phyloP scores from a whole-genome alignment of 1,284 basidiomycete species.

The Apiotrichum mycotoxinovorans region DNA sequence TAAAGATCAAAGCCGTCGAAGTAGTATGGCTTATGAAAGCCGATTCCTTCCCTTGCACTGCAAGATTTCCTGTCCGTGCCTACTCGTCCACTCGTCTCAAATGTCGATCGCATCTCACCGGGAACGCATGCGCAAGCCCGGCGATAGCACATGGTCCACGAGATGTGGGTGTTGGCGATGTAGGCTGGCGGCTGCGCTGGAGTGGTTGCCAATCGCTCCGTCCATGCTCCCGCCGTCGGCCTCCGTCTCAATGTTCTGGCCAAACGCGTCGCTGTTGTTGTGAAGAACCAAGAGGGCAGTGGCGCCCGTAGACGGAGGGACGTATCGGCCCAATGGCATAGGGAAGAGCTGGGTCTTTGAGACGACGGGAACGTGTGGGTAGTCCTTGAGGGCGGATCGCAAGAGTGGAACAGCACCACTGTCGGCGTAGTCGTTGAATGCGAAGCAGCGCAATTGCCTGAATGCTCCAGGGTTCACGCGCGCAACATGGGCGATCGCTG shows the following conservation, averaged over 20 bases:
- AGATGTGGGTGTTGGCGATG: conserved; percentile 7
- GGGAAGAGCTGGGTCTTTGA: conserved; percentile 20
- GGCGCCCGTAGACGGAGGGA: neutral
- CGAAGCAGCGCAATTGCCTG: conserved; percentile 3
- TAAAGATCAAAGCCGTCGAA: no score
- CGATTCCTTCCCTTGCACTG: no score
- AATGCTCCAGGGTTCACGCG: neutral
- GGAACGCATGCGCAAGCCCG: neutral
- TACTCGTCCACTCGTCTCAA: neutral
- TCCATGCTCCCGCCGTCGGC: conserved; percentile 19
- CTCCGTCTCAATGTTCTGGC: conserved; percentile 35
- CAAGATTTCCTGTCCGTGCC: no score
- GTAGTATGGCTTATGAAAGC: no score
- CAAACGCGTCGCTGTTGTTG: conserved; percentile 36
- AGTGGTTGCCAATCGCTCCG: conserved; percentile 23
- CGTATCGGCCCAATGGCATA: neutral
- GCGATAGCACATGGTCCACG: neutral
- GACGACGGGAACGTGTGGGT: conserved; percentile 11
- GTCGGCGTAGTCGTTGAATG: conserved; percentile 14
- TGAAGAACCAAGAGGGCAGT: conserved; percentile 24
- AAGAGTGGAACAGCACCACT: neutral
- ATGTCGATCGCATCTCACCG: no score
- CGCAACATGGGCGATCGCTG: neutral
- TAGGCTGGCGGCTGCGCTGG: conserved; percentile 20
- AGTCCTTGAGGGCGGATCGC: neutral